These are phyloP conservation scores for Strombidium stylifer DNA, from an alignment of 73 alveolate species.

Conservation along the genomic window DNA sequence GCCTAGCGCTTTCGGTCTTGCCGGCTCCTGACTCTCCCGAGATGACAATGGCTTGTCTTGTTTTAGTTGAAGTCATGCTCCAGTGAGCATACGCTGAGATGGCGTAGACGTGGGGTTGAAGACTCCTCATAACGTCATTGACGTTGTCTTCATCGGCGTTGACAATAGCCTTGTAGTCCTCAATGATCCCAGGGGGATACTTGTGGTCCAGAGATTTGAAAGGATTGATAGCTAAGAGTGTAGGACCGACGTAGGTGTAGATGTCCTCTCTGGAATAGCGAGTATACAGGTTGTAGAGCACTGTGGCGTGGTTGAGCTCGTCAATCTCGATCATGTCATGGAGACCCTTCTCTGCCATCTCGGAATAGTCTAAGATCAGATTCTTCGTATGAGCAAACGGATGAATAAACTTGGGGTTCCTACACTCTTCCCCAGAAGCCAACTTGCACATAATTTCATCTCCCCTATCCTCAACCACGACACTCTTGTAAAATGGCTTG, in stretches of 20 bases:
- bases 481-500: constrained; percentile 41
- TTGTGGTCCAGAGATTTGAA: constrained; percentile 76
- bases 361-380: constrained; percentile 65
- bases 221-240: constrained; percentile 92
- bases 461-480: constrained; percentile 25
- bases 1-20: constrained; percentile 98
- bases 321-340: constrained; percentile 80
- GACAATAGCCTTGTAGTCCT: constrained; percentile 23
- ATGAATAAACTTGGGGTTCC: constrained; percentile 19
- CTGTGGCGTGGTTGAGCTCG: constrained; percentile 74
- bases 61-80: constrained; percentile 69
- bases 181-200: constrained; percentile 55
- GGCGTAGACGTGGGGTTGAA: constrained; percentile 92
- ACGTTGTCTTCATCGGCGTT: constrained; percentile 42
- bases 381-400: constrained; percentile 1
- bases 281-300: constrained; percentile 75
- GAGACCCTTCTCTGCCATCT: constrained; percentile 44
- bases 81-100: constrained; percentile 84
- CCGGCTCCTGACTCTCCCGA: constrained; percentile 99
- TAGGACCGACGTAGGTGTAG: constrained; percentile 97
- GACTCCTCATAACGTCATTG: no score
- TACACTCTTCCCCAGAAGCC: background rate
- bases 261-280: constrained; percentile 83
- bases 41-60: constrained; percentile 95
- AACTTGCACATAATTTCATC: constrained; percentile 3